phyloP scores from a whole-genome alignment of 148 eudicot species.

The Heliosperma pusillum region DNA sequence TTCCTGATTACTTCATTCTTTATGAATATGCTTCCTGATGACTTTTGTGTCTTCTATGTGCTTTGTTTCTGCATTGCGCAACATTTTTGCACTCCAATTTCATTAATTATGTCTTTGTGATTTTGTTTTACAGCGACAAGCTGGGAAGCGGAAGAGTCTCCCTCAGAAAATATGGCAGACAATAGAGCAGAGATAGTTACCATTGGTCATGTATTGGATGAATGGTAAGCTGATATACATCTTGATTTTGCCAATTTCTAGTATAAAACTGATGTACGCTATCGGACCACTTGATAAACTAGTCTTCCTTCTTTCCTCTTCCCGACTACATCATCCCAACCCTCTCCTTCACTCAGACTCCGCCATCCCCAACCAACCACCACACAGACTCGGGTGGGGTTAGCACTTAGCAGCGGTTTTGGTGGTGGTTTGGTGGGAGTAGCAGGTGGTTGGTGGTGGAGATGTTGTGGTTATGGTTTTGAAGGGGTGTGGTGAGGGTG shows the following conservation, averaged over 20 bases:
- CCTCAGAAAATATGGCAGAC: slow-evolving; percentile 28
- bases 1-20: neutral
- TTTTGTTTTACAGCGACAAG: slow-evolving; percentile 48
- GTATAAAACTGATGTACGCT: neutral
- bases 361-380: too few relatives aligned
- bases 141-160: slow-evolving; percentile 57
- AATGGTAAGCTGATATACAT: slow-evolving; percentile 63
- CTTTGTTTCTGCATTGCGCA: neutral
- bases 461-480: too few relatives aligned
- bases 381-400: neutral
- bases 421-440: neutral
- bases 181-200: slow-evolving; percentile 20
- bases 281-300: neutral
- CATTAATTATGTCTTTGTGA: slow-evolving; percentile 6
- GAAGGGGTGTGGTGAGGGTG: neutral
- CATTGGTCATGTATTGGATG: slow-evolving; percentile 79
- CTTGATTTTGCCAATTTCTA: neutral
- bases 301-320: neutral
- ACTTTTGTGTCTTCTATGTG: neutral
- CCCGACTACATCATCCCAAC: neutral
- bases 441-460: neutral
- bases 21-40: neutral
- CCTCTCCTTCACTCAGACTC: neutral
- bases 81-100: neutral
- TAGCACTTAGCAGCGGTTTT: neutral